Conservation (phyloP, 805 yeast genomes). For the Ogataea salicorniae region DNA sequence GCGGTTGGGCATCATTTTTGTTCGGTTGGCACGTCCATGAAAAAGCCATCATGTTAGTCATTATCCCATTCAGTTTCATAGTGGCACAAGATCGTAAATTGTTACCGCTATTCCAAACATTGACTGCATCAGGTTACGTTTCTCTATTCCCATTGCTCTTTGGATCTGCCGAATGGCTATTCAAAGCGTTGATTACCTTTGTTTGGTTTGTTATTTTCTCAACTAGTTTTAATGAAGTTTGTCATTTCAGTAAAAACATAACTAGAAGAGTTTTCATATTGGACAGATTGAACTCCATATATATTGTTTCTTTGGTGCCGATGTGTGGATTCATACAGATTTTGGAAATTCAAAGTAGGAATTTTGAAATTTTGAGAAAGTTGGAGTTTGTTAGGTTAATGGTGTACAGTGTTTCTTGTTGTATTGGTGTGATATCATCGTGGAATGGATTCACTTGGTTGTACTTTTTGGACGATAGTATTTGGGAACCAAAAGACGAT, state of each 20-base stretch:
- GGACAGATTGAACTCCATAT: constrained; percentile 65
- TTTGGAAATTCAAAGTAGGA: constrained; percentile 52
- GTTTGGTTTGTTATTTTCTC: constrained; percentile 82
- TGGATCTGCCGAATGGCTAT: constrained; percentile 72
- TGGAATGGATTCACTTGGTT: constrained; percentile 90
- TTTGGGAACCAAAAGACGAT: constrained; percentile 41
- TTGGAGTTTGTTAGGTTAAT: constrained; percentile 75
- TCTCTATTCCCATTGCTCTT: constrained; percentile 83
- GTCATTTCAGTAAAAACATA: constrained; percentile 37
- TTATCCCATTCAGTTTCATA: constrained; percentile 81
- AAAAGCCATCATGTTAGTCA: constrained; percentile 86
- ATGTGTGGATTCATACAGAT: constrained; percentile 43
- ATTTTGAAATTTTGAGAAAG: constrained; percentile 47
- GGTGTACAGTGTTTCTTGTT: constrained; percentile 81
- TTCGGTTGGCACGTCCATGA: constrained; percentile 99
- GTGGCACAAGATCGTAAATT: constrained; percentile 67
- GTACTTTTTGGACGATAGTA: constrained; percentile 74
- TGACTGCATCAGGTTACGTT: constrained; percentile 77
- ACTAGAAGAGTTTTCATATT: constrained; percentile 52
- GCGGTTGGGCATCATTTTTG: constrained; percentile 85
- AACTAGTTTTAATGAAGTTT: constrained; percentile 66
- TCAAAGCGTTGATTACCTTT: constrained; percentile 72
- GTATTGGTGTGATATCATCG: constrained; percentile 75
- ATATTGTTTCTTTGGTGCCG: constrained; percentile 62
- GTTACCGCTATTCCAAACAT: constrained; percentile 62